Base-by-base conservation (phyloP, 768 basidiomycete species). In the Tulasnella sp. region DNA sequence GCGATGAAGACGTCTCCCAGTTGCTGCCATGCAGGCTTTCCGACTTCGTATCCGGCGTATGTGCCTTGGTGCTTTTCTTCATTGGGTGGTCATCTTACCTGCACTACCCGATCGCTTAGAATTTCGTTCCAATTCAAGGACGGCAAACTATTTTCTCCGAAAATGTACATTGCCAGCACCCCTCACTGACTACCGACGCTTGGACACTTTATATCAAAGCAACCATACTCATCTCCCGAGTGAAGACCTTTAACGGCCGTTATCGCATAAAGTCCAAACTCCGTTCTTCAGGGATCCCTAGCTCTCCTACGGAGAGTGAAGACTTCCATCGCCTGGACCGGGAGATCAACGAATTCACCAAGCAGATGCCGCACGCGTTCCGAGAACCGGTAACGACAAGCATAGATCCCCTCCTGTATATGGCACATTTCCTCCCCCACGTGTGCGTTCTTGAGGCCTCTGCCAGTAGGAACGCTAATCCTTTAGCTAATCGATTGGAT, bases 171-270 rank as follows among this genome's bases (percentile, higher is more conserved):
- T 86, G 90, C 3, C 83, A 86, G 3, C 92, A 94, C 84, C 90
- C 90, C 18, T 89, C 90, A 42, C 87, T 88, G 20, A 89, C 91
- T 82, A 90, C 90, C 0, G 94, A 94, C 84, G 90, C 93, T 0
- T 94, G 94, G 83, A 89, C 89, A 12, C 83, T 94, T 20, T 93
- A 92, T 82, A 88, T 93, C 84, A 94, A 95, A 84, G 89, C 90
- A 14, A 88, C 89, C 12, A 91, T 93, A 79, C 82, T 95, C 75
- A 87, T 94, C 50, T 93, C 88, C 46, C 85, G 85, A 24, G 75
- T 81, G 24, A 54, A 48, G 41, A 58, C 60, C 31, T 75, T 79
- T 69, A 79, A 77, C 40, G 72, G 64, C 20, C 50, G 81, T 14
- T 82, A 74, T 41, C 76, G 77, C 18, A 48, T 69, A 31, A 75